Evolutionary conservation across 225 moss, liverwort and hornwort species (phyloP).

Genomic region (Ulota crispa): DNA sequence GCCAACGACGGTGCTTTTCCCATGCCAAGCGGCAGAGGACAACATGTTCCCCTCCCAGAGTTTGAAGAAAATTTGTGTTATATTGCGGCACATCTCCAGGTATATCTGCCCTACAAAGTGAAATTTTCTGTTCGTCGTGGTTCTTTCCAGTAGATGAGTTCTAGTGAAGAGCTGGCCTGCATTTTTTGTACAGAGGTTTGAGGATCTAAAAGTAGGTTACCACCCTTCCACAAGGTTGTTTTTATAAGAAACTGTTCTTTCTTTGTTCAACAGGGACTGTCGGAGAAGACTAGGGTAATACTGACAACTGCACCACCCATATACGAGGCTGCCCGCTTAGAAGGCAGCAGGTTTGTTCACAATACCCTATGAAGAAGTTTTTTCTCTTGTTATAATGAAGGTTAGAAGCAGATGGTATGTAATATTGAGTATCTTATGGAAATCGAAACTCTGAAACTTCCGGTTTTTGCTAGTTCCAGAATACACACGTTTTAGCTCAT

Average conservation of each 20-base stretch:
- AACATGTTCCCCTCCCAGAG: conserved; percentile 78
- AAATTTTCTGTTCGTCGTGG: neutral
- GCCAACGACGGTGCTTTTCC: conserved; percentile 88
- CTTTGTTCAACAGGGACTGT: conserved; percentile 55
- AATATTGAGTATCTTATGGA: neutral
- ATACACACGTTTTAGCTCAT: neutral
- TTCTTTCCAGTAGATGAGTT: neutral
- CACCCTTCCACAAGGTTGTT: neutral
- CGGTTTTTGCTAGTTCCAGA: neutral
- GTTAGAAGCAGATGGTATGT: neutral
- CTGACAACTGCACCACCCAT: conserved; percentile 87
- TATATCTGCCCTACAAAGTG: conserved; percentile 15
- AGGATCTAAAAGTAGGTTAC: neutral
- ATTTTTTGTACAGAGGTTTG: neutral
- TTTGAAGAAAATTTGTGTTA: conserved; percentile 76
- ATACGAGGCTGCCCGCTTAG: conserved; percentile 50
- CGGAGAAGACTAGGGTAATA: conserved; percentile 74
- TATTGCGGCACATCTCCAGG: conserved; percentile 73
- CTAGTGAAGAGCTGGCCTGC: neutral
- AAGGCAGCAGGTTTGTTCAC: conserved; percentile 41
- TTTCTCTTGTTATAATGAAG: neutral
- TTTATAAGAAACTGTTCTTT: neutral
- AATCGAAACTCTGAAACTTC: neutral
- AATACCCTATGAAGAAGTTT: neutral
- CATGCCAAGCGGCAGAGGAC: conserved; percentile 69